Evolutionary conservation across 2,329 filamentous ascomycete species (phyloP).

Genomic region (Torrubiella hemipterigena): DNA sequence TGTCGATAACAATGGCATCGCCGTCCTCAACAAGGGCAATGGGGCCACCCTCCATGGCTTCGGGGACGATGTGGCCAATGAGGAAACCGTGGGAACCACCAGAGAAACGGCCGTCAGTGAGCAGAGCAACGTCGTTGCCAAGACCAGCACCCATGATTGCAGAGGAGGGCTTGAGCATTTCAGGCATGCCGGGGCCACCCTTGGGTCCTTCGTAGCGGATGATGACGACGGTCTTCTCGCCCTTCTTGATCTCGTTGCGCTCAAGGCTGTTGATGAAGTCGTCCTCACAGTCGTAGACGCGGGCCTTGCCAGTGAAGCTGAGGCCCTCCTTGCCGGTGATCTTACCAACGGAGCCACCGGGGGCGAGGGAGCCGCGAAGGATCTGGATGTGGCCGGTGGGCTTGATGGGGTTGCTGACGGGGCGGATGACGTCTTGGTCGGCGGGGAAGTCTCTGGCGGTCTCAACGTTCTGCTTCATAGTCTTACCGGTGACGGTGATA

Average conservation of each 20-base stretch:
- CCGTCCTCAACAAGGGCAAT: constrained; percentile 74
- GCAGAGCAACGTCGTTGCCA: constrained; percentile 68
- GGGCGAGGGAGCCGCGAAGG: constrained; percentile 75
- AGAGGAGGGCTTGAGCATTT: constrained; percentile 83
- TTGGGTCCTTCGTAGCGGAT: constrained; percentile 92
- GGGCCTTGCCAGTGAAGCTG: constrained; percentile 65
- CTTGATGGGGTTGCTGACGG: constrained; percentile 64
- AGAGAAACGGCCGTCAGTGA: constrained; percentile 84
- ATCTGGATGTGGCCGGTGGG: constrained; percentile 78
- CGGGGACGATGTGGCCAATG: constrained; percentile 84
- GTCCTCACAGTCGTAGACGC: constrained; percentile 79
- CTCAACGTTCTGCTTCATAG: constrained; percentile 73
- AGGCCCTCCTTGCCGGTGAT: constrained; percentile 94
- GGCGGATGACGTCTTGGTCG: constrained; percentile 78
- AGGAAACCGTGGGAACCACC: constrained; percentile 89
- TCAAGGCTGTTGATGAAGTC: constrained; percentile 69
- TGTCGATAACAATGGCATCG: constrained; percentile 72
- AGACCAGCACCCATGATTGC: constrained; percentile 87
- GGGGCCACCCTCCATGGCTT: constrained; percentile 79
- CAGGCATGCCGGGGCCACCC: constrained; percentile 88
- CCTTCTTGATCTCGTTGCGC: constrained; percentile 65
- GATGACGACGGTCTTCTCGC: constrained; percentile 77
- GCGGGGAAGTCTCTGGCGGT: constrained; percentile 61
- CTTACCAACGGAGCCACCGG: constrained; percentile 83
- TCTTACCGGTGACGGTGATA: constrained; percentile 81